These are phyloP conservation scores for Lactarius indigo DNA, from an alignment of 768 basidiomycete species.

Conservation along the genomic window DNA sequence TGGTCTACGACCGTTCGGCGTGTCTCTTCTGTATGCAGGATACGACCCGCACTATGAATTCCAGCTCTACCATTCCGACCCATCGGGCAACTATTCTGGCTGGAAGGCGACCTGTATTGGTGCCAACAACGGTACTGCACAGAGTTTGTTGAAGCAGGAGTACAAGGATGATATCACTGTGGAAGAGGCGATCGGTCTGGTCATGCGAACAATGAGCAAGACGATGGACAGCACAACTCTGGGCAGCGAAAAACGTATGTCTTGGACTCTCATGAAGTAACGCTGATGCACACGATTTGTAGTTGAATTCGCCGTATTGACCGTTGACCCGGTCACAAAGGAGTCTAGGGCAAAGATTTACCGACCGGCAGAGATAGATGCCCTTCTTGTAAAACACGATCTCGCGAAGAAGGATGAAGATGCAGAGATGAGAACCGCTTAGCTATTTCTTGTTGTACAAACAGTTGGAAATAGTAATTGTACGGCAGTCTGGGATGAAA, in stretches of 20 bases:
- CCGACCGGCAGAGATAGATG: constrained; percentile 83
- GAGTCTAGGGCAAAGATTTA: constrained; percentile 90
- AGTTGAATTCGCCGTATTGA: constrained; percentile 98
- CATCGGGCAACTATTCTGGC: constrained; percentile 96
- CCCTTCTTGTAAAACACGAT: constrained; percentile 70
- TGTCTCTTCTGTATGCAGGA: constrained; percentile 94
- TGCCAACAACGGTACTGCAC: constrained; percentile 96
- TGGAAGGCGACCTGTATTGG: constrained; percentile 99
- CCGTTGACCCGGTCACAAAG: constrained; percentile 72
- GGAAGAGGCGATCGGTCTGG: constrained; percentile 89
- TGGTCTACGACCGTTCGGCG: constrained; percentile 97
- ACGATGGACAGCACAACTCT: constrained; percentile 99
- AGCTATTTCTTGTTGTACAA: constrained; percentile 25
- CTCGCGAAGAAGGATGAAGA: constrained; percentile 88
- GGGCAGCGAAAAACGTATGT: constrained; percentile 91
- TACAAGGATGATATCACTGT: constrained; percentile 93
- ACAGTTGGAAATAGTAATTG: background rate
- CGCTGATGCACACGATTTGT: constrained; percentile 4
- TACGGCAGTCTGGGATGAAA: constrained; percentile 1
- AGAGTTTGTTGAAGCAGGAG: constrained; percentile 94
- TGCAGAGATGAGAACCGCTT: constrained; percentile 65
- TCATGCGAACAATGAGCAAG: constrained; percentile 95
- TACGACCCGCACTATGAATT: constrained; percentile 95
- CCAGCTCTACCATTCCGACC: constrained; percentile 98
- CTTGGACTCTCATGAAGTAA: constrained; percentile 6